A percentile compares a stretch with the other conserved stretches of the same genome.
Conservation (phyloP, 805 yeast species). For the Suhomyces sp. region DNA sequence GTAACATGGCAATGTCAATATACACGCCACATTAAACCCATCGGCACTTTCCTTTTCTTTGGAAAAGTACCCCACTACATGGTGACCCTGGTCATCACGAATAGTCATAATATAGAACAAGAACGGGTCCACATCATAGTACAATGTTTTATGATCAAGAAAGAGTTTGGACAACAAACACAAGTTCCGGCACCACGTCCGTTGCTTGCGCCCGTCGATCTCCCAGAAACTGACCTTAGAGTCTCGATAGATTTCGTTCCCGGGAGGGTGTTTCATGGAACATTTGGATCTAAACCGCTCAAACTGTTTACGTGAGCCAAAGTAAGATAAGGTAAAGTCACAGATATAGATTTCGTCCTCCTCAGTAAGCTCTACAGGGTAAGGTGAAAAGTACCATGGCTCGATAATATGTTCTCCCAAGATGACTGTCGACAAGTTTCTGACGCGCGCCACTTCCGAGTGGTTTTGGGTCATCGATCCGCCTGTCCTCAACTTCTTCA, state of each 20-base stretch:
- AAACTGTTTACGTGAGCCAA: slow-evolving; percentile 86
- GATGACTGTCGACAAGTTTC: slow-evolving; percentile 74
- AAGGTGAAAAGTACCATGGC: slow-evolving; percentile 99
- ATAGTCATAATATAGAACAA: slow-evolving; percentile 93
- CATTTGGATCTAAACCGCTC: slow-evolving; percentile 88
- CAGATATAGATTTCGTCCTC: slow-evolving; percentile 87
- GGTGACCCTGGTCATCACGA: slow-evolving; percentile 88
- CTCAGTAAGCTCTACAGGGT: slow-evolving; percentile 91
- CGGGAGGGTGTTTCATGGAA: slow-evolving; percentile 94
- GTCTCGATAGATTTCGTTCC: slow-evolving; percentile 94
- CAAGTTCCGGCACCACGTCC: slow-evolving; percentile 96
- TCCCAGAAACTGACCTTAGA: slow-evolving; percentile 92
- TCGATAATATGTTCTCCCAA: slow-evolving; percentile 91
- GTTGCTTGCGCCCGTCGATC: slow-evolving; percentile 92
- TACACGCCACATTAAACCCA: slow-evolving; percentile 94
- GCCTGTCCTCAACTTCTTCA: slow-evolving; percentile 85
- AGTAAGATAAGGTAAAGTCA: slow-evolving; percentile 85
- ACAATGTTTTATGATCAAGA: slow-evolving; percentile 91
- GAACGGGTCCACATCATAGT: slow-evolving; percentile 98
- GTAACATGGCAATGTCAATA: slow-evolving; percentile 91
- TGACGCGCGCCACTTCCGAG: slow-evolving; percentile 85
- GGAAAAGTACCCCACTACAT: slow-evolving; percentile 93
- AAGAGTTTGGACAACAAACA: slow-evolving; percentile 88
- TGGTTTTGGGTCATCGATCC: slow-evolving; percentile 94
- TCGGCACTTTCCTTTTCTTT: slow-evolving; percentile 97